These are phyloP conservation scores for Colletotrichum spaethianum DNA, from an alignment of 2,329 filamentous ascomycete species.

Conservation along the genomic window DNA sequence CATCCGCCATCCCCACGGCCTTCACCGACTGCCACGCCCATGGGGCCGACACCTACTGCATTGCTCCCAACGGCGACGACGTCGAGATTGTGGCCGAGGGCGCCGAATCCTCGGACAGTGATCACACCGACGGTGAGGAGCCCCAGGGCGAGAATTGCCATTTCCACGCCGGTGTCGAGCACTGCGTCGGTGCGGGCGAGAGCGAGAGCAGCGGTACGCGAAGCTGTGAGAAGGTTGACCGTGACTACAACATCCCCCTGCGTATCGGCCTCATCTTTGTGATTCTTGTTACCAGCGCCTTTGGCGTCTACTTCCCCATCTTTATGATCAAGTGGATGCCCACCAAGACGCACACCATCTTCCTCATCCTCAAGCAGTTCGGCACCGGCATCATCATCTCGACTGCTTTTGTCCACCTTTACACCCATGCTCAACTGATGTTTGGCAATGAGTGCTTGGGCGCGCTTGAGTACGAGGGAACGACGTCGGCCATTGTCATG, in stretches of 20 bases:
- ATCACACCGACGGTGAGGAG: conserved; percentile 43
- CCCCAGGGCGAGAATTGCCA: conserved; percentile 70
- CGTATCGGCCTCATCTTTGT: conserved; percentile 81
- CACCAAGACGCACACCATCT: conserved; percentile 62
- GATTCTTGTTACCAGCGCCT: conserved; percentile 76
- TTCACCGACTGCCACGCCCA: conserved; percentile 78
- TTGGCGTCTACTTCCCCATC: conserved; percentile 70
- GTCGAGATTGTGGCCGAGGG: conserved; percentile 66
- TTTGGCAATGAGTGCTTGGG: conserved; percentile 80
- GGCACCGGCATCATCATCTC: conserved; percentile 81
- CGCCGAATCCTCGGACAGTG: conserved; percentile 44
- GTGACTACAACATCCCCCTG: conserved; percentile 77
- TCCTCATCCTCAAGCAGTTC: conserved; percentile 80
- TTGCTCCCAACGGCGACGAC: conserved; percentile 72
- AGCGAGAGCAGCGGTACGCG: conserved; percentile 52
- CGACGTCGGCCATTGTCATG: conserved; percentile 80
- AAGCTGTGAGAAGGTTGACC: conserved; percentile 61
- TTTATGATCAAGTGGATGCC: conserved; percentile 72
- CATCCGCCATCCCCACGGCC: conserved; percentile 68
- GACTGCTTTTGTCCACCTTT: conserved; percentile 79
- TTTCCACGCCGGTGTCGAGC: conserved; percentile 83
- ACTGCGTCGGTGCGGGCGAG: conserved; percentile 49
- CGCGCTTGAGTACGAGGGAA: conserved; percentile 76
- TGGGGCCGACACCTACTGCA: conserved; percentile 71
- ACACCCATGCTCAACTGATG: conserved; percentile 81